phyloP scores from a whole-genome alignment of 805 yeast genomes.

The Pichia cabralensis region DNA sequence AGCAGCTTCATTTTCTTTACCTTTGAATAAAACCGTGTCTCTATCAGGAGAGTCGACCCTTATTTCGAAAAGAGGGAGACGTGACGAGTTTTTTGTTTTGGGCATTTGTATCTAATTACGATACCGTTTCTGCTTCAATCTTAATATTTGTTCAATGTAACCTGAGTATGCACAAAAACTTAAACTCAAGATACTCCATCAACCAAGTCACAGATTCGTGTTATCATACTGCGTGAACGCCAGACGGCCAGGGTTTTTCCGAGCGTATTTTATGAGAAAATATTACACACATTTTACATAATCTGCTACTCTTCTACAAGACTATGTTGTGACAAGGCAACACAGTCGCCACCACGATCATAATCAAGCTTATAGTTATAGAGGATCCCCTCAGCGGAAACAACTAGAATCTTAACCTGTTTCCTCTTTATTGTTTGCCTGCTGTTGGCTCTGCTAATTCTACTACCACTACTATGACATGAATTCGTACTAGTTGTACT shows the following conservation, averaged over 20 bases:
- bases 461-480: constrained; percentile 3
- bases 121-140: too few relatives aligned
- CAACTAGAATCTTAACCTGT: constrained; percentile 55
- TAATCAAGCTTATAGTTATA: constrained; percentile 81
- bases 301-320: constrained; percentile 19
- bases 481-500: too few relatives aligned
- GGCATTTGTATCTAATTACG: too few relatives aligned
- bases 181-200: too few relatives aligned
- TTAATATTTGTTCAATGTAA: too few relatives aligned
- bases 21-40: constrained; percentile 75
- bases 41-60: constrained; percentile 59
- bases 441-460: constrained; percentile 1
- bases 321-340: constrained; percentile 50
- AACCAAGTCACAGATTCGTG: too few relatives aligned
- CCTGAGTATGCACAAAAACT: too few relatives aligned
- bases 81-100: constrained; percentile 17
- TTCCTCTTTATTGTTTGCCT: constrained; percentile 10
- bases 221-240: too few relatives aligned
- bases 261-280: too few relatives aligned
- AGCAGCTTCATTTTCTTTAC: constrained; percentile 66
- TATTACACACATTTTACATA: background rate
- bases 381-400: constrained; percentile 79
- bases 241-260: too few relatives aligned
- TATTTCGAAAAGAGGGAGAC: constrained; percentile 32
- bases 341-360: constrained; percentile 91